Evolutionary conservation across 2,329 filamentous ascomycete genomes (phyloP), one percentile per base, ranked within the genome.

Genomic region (Stemphylium lycopersici): DNA sequence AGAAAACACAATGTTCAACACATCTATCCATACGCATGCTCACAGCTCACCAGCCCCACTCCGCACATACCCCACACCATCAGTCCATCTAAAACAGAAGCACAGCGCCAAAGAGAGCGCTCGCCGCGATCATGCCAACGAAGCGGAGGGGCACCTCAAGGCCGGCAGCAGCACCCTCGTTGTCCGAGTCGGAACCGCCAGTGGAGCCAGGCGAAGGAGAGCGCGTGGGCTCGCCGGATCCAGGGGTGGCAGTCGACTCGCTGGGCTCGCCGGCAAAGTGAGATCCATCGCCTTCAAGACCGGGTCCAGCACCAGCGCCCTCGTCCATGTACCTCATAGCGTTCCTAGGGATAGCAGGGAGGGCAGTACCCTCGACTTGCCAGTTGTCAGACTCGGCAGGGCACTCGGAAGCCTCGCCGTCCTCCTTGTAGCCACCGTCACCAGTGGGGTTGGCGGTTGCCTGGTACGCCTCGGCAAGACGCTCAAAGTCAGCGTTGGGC

Each of bases 401-500:
- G 77, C 85, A 88, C 43, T 78, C 66, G 63, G 79, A 83, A 45
- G 83, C 74, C 55, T 76, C 70, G 61, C 83, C 83, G 56, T 76
- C 79, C 52, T 77, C 65, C 75, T 83, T 84, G 77, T 82, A 86
- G 59, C 83, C 82, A 55, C 85, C 85, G 64, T 84, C 78, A 38
- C 84, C 85, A 18, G 62, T 51, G 20, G 85, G 84, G 71, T 80
- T 79, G 48, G 76, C 64, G 58, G 81, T 83, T 56, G 78, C 77
- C 3, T 71, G 59, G 68, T 83, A 81, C 6, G 82, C 82, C 2
- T 70, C 63, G 75, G 81, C 78, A 48, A 87, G 79, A 53, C 78
- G 77, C 42, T 79, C 72, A 74, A 89, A 96, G 69, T 93, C 90
- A 24, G 76, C 65, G 38, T 83, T 79, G 59, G 88, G 83, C 40